These are phyloP conservation scores for Collybia nuda DNA, from an alignment of 768 basidiomycete species.

Conservation along the genomic window DNA sequence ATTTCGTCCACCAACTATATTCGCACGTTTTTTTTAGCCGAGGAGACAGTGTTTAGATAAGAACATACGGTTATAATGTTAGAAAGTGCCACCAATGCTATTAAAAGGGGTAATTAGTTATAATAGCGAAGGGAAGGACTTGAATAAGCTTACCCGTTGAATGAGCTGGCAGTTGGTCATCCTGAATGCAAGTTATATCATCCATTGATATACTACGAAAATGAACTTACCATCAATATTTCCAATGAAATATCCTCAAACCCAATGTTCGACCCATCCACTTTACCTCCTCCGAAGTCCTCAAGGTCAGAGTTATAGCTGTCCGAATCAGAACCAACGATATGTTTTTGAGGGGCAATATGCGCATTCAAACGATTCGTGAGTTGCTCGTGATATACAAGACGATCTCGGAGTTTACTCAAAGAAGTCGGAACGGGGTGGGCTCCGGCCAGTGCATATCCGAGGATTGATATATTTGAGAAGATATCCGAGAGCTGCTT, in stretches of 20 bases:
- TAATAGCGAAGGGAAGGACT: neutral
- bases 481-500: constrained; percentile 43
- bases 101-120: neutral
- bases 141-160: constrained; percentile 29
- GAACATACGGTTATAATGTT: constrained; percentile 35
- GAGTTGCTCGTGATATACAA: constrained; percentile 41
- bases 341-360: neutral
- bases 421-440: constrained; percentile 36
- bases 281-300: constrained; percentile 26
- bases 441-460: constrained; percentile 32
- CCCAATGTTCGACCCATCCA: constrained; percentile 41
- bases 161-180: constrained; percentile 42
- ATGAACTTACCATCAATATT: constrained; percentile 31
- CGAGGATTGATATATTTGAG: constrained; percentile 37
- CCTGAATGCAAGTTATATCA: constrained; percentile 21
- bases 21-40: neutral
- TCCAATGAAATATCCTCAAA: constrained; percentile 39
- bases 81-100: constrained; percentile 40
- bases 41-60: neutral
- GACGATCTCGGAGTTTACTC: constrained; percentile 39
- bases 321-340: constrained; percentile 15
- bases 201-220: neutral
- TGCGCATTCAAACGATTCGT: constrained; percentile 14
- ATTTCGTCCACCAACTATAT: constrained; percentile 40
- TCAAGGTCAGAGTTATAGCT: constrained; percentile 4